phyloP scores from a whole-genome alignment of 2,329 filamentous ascomycete species.

The Fusarium pseudoanthophilum region DNA sequence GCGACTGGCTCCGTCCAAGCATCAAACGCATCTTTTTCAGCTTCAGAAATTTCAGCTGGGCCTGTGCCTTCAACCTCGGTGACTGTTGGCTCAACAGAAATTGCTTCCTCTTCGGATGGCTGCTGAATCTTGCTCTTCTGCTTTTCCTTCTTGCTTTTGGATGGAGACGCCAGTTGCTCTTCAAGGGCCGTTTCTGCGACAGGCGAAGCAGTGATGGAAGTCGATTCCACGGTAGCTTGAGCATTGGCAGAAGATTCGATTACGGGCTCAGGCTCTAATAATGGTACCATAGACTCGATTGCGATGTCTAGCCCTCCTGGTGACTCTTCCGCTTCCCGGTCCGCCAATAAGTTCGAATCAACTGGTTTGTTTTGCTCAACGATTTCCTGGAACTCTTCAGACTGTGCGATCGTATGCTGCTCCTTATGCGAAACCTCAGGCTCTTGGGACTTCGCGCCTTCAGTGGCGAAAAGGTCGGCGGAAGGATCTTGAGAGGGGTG shows the following conservation, averaged over 20 bases:
- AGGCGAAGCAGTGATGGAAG: constrained; percentile 16
- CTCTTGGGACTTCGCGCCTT: not conserved
- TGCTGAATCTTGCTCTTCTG: constrained; percentile 39
- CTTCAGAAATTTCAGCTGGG: not conserved
- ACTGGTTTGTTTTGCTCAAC: not conserved
- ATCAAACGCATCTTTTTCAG: constrained; percentile 30
- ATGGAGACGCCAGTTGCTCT: constrained; percentile 11
- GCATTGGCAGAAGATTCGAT: not conserved
- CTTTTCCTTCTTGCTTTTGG: constrained; percentile 43
- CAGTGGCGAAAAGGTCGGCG: not conserved
- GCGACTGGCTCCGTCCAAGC: constrained; percentile 25
- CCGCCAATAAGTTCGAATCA: not conserved
- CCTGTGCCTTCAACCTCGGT: not conserved
- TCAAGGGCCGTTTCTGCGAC: not conserved
- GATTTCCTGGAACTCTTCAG: constrained; percentile 2
- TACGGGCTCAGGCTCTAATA: constrained; percentile 10
- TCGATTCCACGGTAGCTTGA: constrained; percentile 10
- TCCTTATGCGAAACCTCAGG: not conserved
- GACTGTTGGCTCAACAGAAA: not conserved
- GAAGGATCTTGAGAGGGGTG: not conserved
- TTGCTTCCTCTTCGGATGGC: constrained; percentile 10
- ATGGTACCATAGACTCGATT: constrained; percentile 4
- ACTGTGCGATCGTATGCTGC: not conserved
- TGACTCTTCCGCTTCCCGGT: not conserved
- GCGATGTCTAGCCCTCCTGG: not conserved